Conservation (phyloP, 768 basidiomycete genomes). For the Rhodotorula toruloides region DNA sequence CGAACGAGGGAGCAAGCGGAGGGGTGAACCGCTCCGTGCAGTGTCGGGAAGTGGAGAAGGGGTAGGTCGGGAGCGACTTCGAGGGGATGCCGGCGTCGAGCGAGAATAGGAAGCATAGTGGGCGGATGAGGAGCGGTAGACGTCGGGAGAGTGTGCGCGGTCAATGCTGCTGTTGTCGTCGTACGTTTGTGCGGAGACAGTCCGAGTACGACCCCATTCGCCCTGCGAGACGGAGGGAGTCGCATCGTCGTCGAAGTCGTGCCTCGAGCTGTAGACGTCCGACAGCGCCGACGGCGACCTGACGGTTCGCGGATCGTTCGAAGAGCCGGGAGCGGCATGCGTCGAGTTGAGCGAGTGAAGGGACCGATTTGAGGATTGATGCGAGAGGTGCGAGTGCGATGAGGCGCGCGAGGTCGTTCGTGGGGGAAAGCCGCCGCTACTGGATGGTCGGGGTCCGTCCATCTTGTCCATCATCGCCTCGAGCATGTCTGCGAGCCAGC, state of each 20-base stretch:
- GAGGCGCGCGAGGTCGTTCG: constrained; percentile 21
- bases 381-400: constrained; percentile 19
- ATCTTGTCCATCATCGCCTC: constrained; percentile 26
- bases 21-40: constrained; percentile 3
- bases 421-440: constrained; percentile 1
- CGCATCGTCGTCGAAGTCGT: background rate
- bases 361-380: constrained; percentile 19
- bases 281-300: background rate
- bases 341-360: constrained; percentile 12
- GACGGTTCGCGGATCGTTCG: background rate
- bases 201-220: no score
- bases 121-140: background rate
- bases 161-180: no score
- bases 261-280: background rate
- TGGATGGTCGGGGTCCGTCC: background rate
- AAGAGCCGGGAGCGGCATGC: background rate
- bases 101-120: background rate
- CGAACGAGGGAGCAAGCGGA: constrained; percentile 27
- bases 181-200: background rate
- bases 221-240: background rate
- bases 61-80: background rate
- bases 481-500: constrained; percentile 4
- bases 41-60: background rate
- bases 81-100: background rate
- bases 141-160: background rate